Conservation (phyloP, 2,329 filamentous ascomycete species). For the Rasamsonia emersonii region DNA sequence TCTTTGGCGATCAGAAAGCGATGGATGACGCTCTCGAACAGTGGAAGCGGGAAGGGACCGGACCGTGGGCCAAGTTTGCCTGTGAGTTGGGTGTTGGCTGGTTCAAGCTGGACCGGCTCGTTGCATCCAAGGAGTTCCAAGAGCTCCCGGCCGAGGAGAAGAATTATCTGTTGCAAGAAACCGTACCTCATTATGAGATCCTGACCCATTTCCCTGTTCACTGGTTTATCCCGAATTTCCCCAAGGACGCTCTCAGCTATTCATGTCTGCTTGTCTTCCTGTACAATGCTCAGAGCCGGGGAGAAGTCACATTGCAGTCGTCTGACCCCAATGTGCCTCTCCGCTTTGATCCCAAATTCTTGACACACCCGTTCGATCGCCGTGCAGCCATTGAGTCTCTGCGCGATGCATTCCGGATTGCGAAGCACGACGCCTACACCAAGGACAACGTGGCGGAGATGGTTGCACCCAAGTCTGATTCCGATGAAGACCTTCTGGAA, state of each 20-base stretch:
- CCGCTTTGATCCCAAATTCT: conserved; percentile 45
- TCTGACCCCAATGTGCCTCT: conserved; percentile 44
- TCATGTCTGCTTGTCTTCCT: conserved; percentile 39
- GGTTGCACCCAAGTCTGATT: conserved; percentile 37
- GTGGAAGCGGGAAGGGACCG: conserved; percentile 38
- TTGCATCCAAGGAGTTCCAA: conserved; percentile 40
- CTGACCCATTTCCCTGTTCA: conserved; percentile 40
- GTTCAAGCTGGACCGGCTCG: conserved; percentile 36
- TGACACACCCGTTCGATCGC: conserved; percentile 48
- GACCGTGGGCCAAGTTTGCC: conserved; percentile 24
- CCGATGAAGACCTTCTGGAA: conserved; percentile 46
- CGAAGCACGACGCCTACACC: conserved; percentile 36
- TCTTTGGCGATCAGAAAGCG: conserved; percentile 36
- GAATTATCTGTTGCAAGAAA: conserved; percentile 38
- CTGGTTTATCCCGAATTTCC: conserved; percentile 31
- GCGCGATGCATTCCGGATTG: conserved; percentile 35
- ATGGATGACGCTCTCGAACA: conserved; percentile 41
- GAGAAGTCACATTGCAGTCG: conserved; percentile 46
- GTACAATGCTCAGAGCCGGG: conserved; percentile 47
- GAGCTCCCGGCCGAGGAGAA: conserved; percentile 38
- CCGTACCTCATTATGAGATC: conserved; percentile 52
- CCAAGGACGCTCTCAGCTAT: conserved; percentile 32
- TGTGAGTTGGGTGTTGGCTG: conserved; percentile 27
- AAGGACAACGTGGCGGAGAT: conserved; percentile 37
- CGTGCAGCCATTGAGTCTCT: conserved; percentile 42